phyloP scores from a whole-genome alignment of 495 filamentous ascomycete species.

The Usnea hakonensis region DNA sequence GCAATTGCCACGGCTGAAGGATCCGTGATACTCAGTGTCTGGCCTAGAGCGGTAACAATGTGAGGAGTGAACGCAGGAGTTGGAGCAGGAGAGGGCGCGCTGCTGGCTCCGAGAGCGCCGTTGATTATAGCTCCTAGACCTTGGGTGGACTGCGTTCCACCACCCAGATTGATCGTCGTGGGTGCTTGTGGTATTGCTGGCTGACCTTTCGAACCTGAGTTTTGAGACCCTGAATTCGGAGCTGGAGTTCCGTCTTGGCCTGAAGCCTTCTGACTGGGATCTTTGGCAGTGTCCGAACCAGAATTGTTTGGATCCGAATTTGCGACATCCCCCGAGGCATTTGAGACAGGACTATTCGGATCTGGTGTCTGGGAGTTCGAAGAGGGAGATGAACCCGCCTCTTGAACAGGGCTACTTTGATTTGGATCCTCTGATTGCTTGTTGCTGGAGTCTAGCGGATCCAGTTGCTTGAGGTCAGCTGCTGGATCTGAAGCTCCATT shows the following conservation, averaged over 20 bases:
- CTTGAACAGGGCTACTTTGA: neutral
- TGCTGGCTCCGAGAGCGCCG: constrained; percentile 1
- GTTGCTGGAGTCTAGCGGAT: neutral
- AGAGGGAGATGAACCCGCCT: neutral
- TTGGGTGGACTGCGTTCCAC: neutral
- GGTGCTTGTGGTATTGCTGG: constrained; percentile 4
- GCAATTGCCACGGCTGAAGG: constrained; percentile 10
- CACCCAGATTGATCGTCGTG: constrained; percentile 10
- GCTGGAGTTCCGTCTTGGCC: neutral
- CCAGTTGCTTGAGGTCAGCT: neutral
- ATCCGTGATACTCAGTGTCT: constrained; percentile 3
- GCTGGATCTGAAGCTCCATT: neutral
- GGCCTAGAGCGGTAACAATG: neutral
- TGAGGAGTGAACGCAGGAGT: constrained; percentile 1
- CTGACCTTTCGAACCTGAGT: neutral
- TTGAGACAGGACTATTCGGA: neutral
- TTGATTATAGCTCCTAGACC: constrained; percentile 3
- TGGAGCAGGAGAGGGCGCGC: neutral
- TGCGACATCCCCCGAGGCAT: neutral
- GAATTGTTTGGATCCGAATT: neutral
- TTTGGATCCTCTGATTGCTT: neutral
- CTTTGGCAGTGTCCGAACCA: neutral
- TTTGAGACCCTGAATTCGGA: neutral
- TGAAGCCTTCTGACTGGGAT: neutral
- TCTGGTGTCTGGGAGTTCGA: neutral